Evolutionary conservation across 106 monocot species (phyloP).

Genomic region (Phalaenopsis equestris): DNA sequence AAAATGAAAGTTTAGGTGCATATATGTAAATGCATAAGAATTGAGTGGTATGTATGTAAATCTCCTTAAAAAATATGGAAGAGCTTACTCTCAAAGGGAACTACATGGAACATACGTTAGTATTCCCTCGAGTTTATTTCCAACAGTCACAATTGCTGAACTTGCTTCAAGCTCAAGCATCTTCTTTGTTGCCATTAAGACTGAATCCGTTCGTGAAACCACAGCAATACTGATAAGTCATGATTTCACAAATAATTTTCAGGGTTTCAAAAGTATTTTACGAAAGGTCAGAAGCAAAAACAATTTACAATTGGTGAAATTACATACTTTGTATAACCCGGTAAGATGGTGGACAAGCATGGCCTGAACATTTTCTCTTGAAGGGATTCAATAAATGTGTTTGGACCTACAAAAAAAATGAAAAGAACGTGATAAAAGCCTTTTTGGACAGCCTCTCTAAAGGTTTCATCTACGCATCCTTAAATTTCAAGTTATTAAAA

Average conservation of each 20-base stretch:
- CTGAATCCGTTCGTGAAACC: conserved; percentile 60
- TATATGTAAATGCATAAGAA: too few species aligned
- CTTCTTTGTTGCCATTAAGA: conserved; percentile 68
- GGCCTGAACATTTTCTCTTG: conserved; percentile 75
- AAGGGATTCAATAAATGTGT: conserved; percentile 66
- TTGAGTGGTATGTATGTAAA: too few species aligned
- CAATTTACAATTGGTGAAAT: conserved; percentile 13
- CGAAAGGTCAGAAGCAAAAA: background rate
- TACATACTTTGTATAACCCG: conserved; percentile 84
- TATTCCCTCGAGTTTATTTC: conserved; percentile 66
- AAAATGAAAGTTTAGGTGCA: too few species aligned
- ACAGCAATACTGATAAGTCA: conserved; percentile 39
- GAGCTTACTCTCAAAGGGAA: background rate
- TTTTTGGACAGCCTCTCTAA: background rate
- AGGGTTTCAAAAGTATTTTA: background rate
- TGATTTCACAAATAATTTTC: background rate
- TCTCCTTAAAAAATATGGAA: too few species aligned
- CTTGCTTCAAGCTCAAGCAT: conserved; percentile 64
- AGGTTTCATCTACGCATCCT: background rate
- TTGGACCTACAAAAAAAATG: conserved; percentile 45
- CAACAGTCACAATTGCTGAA: conserved; percentile 60
- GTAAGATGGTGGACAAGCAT: conserved; percentile 65
- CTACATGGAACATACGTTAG: conserved; percentile 40
- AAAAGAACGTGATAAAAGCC: background rate
- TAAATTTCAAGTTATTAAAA: background rate